Base-by-base conservation (phyloP, 345 rosid genomes). In the Eucalyptus tenuipes region DNA sequence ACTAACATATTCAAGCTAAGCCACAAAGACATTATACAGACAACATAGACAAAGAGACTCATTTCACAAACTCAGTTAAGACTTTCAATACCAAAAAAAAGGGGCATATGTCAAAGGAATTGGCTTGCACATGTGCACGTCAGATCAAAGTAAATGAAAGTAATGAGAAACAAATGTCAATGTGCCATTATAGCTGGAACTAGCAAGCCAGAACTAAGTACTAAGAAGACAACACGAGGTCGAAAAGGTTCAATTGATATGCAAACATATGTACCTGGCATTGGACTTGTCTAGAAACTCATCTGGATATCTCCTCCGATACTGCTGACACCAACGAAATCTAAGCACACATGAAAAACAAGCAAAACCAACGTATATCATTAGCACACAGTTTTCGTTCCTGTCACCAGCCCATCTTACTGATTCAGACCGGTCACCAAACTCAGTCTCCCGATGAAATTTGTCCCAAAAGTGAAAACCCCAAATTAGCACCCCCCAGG, bases 221-320 rank as follows among this genome's bases (percentile, higher is more conserved):
- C 55, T 31, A 10, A 49, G 20, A 49, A 48, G 61, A 85, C 25
- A 85, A 85, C 61, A 50, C 11, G 11, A 16, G 45, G 61, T 86
- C 5, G 13, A 40, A 80, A 66, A 31, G 11, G 16, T 52, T 45
- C 15, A 0, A 89, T 16, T 18, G 27, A 75, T 2, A 42, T 0
- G 11, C 10, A 71, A 71, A 71, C 7, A 71, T 33, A 68, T 88
- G 55, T 86, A 94, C 98, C 97, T 94, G 86, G 98, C 92, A 89
- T 93, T 95, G 87, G 99, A 95, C 92, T 96, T 96, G 93, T 97
- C 96, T 91, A 96, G 92, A 89, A 98, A 95, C 92, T 97, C 99
- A 92, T 98, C 98, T 11, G 99, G 99, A 87, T 97, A 98, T 89
- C 92, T 93, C 87, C 97, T 95, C 47, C 96, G 93, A 90, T 93